phyloP scores from a whole-genome alignment of 371 early-diverging fungal genomes.

The Mucor racemosus region DNA sequence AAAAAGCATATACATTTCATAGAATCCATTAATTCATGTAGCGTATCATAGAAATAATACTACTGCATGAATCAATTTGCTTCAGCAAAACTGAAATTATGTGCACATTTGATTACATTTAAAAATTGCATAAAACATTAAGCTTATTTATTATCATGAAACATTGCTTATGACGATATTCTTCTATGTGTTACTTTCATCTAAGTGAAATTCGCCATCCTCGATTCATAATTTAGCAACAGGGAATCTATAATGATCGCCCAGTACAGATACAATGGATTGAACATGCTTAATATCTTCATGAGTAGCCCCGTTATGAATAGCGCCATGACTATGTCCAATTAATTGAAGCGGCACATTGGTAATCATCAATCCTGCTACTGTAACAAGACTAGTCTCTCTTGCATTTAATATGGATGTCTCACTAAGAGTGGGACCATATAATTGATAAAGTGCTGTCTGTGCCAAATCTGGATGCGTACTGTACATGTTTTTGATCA shows the following conservation, averaged over 20 bases:
- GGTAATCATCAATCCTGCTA: slow-evolving; percentile 32
- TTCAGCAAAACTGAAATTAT: too few relatives aligned
- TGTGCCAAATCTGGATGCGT: slow-evolving; percentile 44
- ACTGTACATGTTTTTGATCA: slow-evolving; percentile 31
- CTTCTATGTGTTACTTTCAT: too few relatives aligned
- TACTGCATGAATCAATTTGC: too few relatives aligned
- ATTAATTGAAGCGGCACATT: slow-evolving; percentile 38
- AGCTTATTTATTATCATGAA: too few relatives aligned
- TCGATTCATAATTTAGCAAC: slow-evolving; percentile 16
- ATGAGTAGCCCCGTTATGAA: slow-evolving; percentile 38
- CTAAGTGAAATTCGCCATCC: neutral
- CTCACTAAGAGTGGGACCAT: slow-evolving; percentile 40
- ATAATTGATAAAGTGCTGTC: slow-evolving; percentile 41
- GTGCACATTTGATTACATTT: too few relatives aligned
- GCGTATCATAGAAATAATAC: too few relatives aligned
- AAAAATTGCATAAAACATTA: too few relatives aligned
- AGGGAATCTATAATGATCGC: slow-evolving; percentile 19
- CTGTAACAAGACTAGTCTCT: slow-evolving; percentile 43
- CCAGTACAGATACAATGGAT: slow-evolving; percentile 18
- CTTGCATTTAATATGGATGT: slow-evolving; percentile 26
- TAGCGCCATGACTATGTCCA: slow-evolving; percentile 45
- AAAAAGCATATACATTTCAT: too few relatives aligned
- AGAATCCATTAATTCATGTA: too few relatives aligned
- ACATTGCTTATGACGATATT: too few relatives aligned
- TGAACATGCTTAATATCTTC: slow-evolving; percentile 25